Conservation (phyloP, 768 basidiomycete genomes). For the Boletus barrowsii region DNA sequence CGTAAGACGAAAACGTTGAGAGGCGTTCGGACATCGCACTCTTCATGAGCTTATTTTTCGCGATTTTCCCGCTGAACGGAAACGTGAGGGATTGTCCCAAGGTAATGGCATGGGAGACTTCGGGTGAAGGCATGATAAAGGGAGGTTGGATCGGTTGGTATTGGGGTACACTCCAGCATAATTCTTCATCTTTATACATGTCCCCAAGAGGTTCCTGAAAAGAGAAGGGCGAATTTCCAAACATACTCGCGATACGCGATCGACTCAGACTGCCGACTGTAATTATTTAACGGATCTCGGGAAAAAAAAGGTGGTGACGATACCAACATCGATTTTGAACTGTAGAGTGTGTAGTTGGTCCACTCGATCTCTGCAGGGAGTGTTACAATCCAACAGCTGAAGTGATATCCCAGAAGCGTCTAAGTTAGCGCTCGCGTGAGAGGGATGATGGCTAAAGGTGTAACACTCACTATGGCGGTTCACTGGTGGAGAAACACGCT, state of each 20-base stretch:
- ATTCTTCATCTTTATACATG: conserved; percentile 20
- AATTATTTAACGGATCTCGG: background rate
- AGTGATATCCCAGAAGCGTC: background rate
- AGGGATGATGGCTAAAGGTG: background rate
- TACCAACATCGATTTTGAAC: conserved; percentile 3
- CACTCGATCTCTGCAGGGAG: background rate
- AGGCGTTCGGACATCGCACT: conserved; percentile 36
- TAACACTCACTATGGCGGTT: conserved; percentile 7
- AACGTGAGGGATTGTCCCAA: conserved; percentile 27
- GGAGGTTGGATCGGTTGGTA: conserved; percentile 12
- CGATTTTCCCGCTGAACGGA: conserved; percentile 28
- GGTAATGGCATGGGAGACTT: conserved; percentile 15
- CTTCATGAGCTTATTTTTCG: conserved; percentile 33
- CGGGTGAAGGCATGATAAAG: conserved; percentile 14
- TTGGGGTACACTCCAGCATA: conserved; percentile 6
- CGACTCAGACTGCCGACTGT: background rate
- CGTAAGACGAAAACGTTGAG: conserved; percentile 31
- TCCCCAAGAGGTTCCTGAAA: conserved; percentile 10
- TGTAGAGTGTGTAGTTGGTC: background rate
- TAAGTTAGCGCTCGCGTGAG: background rate
- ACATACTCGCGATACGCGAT: conserved; percentile 14
- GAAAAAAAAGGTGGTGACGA: background rate
- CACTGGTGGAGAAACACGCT: background rate
- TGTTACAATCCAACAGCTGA: background rate
- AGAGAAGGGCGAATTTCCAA: conserved; percentile 2